A percentile compares a stretch with the other conserved stretches of the same genome.
Conservation (phyloP, 176 grass and related monocot genomes). For the Puya raimondii region DNA sequence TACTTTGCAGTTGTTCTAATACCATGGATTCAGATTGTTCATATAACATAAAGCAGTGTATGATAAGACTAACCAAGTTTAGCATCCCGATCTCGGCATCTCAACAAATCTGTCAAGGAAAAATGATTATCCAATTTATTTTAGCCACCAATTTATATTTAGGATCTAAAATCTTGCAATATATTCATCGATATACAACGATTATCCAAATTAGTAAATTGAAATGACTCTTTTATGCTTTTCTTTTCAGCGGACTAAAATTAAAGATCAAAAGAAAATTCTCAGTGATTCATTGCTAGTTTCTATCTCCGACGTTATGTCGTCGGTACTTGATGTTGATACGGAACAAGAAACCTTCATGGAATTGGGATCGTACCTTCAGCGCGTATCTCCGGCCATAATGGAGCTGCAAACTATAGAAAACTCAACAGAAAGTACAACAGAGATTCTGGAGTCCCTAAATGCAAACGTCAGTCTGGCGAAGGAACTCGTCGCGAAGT, state of each 20-base stretch:
- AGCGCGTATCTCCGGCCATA: constrained; percentile 13
- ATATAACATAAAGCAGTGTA: too few relatives aligned
- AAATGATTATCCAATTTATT: too few relatives aligned
- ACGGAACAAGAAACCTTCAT: constrained; percentile 39
- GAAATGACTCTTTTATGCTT: not conserved
- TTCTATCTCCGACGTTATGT: constrained; percentile 50
- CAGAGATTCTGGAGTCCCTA: constrained; percentile 38
- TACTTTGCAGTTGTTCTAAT: too few relatives aligned
- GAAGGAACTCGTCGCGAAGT: constrained; percentile 53
- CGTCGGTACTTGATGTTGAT: constrained; percentile 11
- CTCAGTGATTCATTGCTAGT: constrained; percentile 34
- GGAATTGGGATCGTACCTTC: constrained; percentile 46
- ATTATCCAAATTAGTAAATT: too few relatives aligned
- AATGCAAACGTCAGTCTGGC: constrained; percentile 59
- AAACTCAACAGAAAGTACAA: constrained; percentile 12
- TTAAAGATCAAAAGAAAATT: constrained; percentile 26
- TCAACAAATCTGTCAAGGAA: too few relatives aligned
- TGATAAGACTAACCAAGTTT: too few relatives aligned
- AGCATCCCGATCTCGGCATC: too few relatives aligned
- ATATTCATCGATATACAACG: too few relatives aligned
- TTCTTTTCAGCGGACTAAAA: constrained; percentile 32
- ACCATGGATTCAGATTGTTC: too few relatives aligned
- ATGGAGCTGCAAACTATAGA: constrained; percentile 29
- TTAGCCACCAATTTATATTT: too few relatives aligned
- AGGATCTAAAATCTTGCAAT: too few relatives aligned